Evolutionary conservation across 768 basidiomycete species (phyloP).

Genomic region (Pulveroboletus sp.): DNA sequence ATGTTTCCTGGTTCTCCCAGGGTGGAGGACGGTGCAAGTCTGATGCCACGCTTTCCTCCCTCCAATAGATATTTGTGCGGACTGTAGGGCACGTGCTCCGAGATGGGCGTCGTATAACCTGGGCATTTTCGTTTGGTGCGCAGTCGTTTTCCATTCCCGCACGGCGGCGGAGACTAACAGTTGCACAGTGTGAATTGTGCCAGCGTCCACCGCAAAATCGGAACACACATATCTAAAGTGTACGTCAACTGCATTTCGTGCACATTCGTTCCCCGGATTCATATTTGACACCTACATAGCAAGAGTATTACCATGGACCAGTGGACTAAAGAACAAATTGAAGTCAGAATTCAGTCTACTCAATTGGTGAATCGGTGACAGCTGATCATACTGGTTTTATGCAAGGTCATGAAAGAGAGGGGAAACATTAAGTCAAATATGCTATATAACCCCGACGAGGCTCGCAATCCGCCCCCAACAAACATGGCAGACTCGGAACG

Average conservation of each 20-base stretch:
- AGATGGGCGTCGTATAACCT: conserved; percentile 88
- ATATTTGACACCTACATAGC: conserved; percentile 35
- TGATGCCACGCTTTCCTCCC: conserved; percentile 9
- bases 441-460: conserved; percentile 79
- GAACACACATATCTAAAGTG: conserved; percentile 93
- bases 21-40: neutral
- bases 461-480: conserved; percentile 75
- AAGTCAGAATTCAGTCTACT: conserved; percentile 44
- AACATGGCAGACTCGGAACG: conserved; percentile 73
- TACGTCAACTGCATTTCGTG: conserved; percentile 36
- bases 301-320: conserved; percentile 87
- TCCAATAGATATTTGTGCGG: conserved; percentile 75
- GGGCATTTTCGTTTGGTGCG: conserved; percentile 83
- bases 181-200: conserved; percentile 73
- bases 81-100: conserved; percentile 83
- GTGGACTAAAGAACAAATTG: conserved; percentile 86
- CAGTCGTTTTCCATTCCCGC: neutral
- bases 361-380: neutral
- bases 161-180: conserved; percentile 6
- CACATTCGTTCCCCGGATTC: neutral
- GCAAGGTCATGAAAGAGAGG: conserved; percentile 68
- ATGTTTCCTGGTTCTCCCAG: conserved; percentile 16
- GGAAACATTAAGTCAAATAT: conserved; percentile 82
- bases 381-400: conserved; percentile 11
- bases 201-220: conserved; percentile 89